Evolutionary conservation across 306 rosid species (phyloP).

Genomic region (Ziziphus jujuba): DNA sequence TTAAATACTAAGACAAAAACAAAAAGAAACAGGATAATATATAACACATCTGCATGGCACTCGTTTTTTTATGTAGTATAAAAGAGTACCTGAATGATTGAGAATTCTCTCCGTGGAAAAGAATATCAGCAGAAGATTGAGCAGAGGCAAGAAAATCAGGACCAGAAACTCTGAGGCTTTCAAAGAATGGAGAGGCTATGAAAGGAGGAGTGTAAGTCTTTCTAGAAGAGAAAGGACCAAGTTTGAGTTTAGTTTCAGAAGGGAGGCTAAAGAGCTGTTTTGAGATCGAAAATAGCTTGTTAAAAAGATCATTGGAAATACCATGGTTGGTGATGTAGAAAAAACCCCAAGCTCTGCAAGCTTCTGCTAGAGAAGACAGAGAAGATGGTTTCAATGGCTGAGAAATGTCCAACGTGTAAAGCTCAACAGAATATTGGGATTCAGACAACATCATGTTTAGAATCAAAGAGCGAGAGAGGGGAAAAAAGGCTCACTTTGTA

Average conservation of each 20-base stretch:
- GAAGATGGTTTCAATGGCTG: slow-evolving; percentile 59
- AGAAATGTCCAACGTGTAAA: slow-evolving; percentile 83
- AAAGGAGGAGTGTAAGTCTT: slow-evolving; percentile 87
- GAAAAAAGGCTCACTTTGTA: slow-evolving; percentile 49
- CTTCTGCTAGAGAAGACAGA: slow-evolving; percentile 56
- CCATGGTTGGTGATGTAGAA: slow-evolving; percentile 91
- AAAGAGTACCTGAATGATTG: slow-evolving; percentile 57
- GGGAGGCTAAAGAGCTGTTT: slow-evolving; percentile 65
- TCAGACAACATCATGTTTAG: slow-evolving; percentile 37
- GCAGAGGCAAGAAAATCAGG: slow-evolving; percentile 80
- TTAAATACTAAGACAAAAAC: too few species aligned
- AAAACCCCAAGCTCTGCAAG: slow-evolving; percentile 90
- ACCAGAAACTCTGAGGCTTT: slow-evolving; percentile 81
- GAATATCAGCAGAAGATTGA: slow-evolving; percentile 57
- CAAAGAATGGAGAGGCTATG: slow-evolving; percentile 98
- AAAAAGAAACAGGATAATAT: too few species aligned
- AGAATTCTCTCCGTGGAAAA: slow-evolving; percentile 47
- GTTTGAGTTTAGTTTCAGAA: slow-evolving; percentile 72
- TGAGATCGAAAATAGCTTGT: slow-evolving; percentile 51
- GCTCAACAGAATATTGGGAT: slow-evolving; percentile 50
- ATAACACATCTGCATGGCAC: not conserved
- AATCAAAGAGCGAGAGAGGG: not conserved
- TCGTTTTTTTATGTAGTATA: not conserved
- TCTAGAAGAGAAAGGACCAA: slow-evolving; percentile 81
- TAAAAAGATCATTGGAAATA: slow-evolving; percentile 70